These are phyloP conservation scores for Aspergillus haitiensis DNA, from an alignment of 495 filamentous ascomycete species.

Conservation along the genomic window DNA sequence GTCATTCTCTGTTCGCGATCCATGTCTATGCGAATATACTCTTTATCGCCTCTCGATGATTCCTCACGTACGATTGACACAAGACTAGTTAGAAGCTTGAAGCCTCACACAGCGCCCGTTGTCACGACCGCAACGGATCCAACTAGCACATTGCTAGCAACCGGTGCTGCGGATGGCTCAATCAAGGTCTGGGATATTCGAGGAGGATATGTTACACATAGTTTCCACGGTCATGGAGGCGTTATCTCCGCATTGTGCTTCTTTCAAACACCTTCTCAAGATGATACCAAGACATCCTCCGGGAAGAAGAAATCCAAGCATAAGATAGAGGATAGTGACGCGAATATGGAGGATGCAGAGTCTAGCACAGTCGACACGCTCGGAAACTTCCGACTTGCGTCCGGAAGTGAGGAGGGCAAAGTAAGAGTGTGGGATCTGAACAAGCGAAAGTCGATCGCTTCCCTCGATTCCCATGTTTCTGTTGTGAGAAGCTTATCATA, in stretches of 20 bases:
- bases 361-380: conserved; percentile 38
- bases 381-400: conserved; percentile 74
- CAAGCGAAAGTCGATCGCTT: conserved; percentile 72
- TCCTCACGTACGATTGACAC: conserved; percentile 55
- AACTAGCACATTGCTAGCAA: conserved; percentile 87
- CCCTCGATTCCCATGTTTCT: conserved; percentile 88
- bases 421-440: conserved; percentile 88
- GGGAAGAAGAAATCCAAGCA: conserved; percentile 47
- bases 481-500: conserved; percentile 84
- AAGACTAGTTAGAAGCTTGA: conserved; percentile 72
- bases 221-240: conserved; percentile 87
- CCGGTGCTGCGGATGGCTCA: conserved; percentile 84
- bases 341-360: conserved; percentile 41
- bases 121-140: conserved; percentile 78
- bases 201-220: conserved; percentile 90
- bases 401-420: conserved; percentile 89
- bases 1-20: conserved; percentile 90
- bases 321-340: conserved; percentile 47
- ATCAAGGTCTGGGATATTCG: conserved; percentile 97
- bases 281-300: conserved; percentile 28
- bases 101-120: conserved; percentile 88
- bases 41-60: conserved; percentile 60
- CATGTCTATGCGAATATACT: conserved; percentile 88
- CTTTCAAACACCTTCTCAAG: conserved; percentile 63
- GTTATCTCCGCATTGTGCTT: conserved; percentile 89